Conservation (phyloP, 345 rosid species). For the Streptanthus diversifolius region DNA sequence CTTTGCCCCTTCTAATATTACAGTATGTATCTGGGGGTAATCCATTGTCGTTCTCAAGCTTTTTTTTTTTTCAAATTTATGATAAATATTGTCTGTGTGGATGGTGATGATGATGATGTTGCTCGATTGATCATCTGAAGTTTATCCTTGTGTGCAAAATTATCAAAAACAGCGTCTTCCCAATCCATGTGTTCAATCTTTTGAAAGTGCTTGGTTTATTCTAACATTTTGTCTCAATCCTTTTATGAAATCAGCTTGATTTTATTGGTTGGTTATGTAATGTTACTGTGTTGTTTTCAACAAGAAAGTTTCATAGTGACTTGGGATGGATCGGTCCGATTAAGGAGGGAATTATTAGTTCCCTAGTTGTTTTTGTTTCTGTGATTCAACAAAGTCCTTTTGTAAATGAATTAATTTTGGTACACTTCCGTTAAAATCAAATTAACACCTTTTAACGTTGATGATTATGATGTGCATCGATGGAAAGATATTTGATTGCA, state of each 20-base stretch:
- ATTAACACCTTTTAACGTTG: background rate
- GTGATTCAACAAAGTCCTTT: too few relatives aligned
- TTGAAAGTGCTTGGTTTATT: background rate
- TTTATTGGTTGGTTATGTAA: background rate
- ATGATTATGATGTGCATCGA: background rate
- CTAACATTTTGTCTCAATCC: background rate
- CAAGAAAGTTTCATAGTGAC: background rate
- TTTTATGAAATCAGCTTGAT: background rate
- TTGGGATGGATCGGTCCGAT: background rate
- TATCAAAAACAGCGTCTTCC: constrained; percentile 25
- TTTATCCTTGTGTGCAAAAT: constrained; percentile 37
- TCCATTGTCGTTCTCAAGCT: constrained; percentile 26
- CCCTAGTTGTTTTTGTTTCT: background rate
- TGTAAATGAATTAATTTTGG: background rate
- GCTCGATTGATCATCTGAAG: constrained; percentile 33
- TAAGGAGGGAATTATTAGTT: background rate
- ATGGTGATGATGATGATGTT: constrained; percentile 35
- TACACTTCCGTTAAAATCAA: background rate
- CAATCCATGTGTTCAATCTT: constrained; percentile 11
- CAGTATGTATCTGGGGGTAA: constrained; percentile 22
- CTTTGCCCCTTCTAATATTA: constrained; percentile 14
- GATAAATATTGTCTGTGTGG: constrained; percentile 25
- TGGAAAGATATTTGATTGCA: background rate
- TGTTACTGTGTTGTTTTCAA: background rate
- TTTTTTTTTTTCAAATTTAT: constrained; percentile 10